Evolutionary conservation across 1,284 basidiomycete species (phyloP).

Genomic region (Cryptococcus sp.): DNA sequence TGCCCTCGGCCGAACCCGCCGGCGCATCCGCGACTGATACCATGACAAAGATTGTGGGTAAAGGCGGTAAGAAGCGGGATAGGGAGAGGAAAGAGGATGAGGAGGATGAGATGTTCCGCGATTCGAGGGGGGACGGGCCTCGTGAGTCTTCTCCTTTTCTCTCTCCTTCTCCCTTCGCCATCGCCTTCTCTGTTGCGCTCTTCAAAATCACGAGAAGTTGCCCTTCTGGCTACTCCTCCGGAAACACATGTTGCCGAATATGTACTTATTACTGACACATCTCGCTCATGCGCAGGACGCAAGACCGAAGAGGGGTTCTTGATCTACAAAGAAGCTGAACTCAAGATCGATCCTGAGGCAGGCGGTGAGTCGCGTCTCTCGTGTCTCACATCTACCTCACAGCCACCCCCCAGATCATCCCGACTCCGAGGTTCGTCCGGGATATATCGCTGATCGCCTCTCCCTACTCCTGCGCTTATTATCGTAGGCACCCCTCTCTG

Average conservation of each 20-base stretch:
- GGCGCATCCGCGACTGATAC: neutral
- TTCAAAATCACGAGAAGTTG: neutral
- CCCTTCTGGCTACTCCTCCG: neutral
- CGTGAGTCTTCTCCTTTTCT: conserved; percentile 60
- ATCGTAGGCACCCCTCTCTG: conserved; percentile 58
- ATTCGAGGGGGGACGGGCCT: conserved; percentile 71
- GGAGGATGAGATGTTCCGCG: conserved; percentile 64
- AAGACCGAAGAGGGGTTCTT: conserved; percentile 81
- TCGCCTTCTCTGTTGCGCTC: neutral
- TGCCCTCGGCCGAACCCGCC: conserved; percentile 4
- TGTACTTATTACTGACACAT: neutral
- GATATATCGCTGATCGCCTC: neutral
- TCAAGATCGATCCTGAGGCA: conserved; percentile 69
- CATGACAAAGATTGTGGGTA: conserved; percentile 1
- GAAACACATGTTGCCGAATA: neutral
- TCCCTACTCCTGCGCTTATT: neutral
- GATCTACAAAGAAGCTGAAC: conserved; percentile 84
- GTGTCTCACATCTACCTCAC: conserved; percentile 9
- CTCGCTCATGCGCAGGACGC: conserved; percentile 59
- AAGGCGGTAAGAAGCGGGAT: conserved; percentile 19
- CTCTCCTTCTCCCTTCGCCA: neutral
- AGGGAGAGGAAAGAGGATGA: conserved; percentile 40
- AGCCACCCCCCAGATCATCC: conserved; percentile 18
- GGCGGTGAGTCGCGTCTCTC: conserved; percentile 63
- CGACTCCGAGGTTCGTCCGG: conserved; percentile 1